Evolutionary conservation across 768 basidiomycete species (phyloP).

Genomic region (Leucocoprinus birnbaumii): DNA sequence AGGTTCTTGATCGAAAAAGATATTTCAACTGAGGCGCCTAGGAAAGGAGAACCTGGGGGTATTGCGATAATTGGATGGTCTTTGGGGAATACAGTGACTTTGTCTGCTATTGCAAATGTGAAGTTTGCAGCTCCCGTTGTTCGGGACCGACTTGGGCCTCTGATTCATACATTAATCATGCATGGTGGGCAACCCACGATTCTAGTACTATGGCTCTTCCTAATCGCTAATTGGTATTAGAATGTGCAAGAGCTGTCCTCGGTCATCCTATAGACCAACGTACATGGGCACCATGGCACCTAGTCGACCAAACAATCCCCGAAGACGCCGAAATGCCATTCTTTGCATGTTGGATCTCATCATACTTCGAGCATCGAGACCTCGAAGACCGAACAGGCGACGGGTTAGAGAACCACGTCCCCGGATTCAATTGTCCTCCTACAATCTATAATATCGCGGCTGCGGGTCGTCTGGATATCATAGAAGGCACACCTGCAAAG

Average conservation of each 20-base stretch:
- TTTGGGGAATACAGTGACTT: slow-evolving; percentile 21
- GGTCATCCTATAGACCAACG: slow-evolving; percentile 5
- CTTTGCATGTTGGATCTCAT: slow-evolving; percentile 8
- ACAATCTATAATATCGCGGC: neutral
- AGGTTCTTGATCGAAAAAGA: slow-evolving; percentile 20
- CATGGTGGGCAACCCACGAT: slow-evolving; percentile 16
- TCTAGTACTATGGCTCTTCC: neutral
- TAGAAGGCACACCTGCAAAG: neutral
- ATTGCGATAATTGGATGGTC: slow-evolving; percentile 28
- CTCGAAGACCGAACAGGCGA: slow-evolving; percentile 4
- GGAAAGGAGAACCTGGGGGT: neutral
- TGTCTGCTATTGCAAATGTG: slow-evolving; percentile 18
- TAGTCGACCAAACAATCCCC: neutral
- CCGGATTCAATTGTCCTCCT: neutral
- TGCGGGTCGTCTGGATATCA: neutral
- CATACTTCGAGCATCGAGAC: slow-evolving; percentile 11
- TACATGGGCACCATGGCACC: slow-evolving; percentile 4
- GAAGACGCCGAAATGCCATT: neutral
- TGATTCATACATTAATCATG: slow-evolving; percentile 21
- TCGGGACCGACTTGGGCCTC: slow-evolving; percentile 10
- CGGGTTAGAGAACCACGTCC: neutral
- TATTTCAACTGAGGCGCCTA: slow-evolving; percentile 14
- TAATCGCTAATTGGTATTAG: slow-evolving; percentile 3
- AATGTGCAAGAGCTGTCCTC: slow-evolving; percentile 4
- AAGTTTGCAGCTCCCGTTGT: slow-evolving; percentile 11